phyloP scores from a whole-genome alignment of 495 filamentous ascomycete genomes.

The Aspergillus coremiiformis region DNA sequence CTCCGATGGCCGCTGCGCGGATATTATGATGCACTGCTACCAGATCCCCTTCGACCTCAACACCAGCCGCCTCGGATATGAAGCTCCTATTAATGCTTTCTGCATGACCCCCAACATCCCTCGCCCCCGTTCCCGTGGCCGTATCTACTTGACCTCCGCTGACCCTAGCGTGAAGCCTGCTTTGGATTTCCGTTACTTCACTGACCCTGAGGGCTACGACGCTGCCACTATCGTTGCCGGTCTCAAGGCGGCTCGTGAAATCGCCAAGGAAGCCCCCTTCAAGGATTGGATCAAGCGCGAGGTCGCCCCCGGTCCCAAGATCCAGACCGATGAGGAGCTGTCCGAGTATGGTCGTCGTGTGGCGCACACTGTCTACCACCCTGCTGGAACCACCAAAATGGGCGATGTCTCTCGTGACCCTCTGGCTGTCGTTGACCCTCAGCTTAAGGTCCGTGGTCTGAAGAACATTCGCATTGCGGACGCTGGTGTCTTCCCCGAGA shows the following conservation, averaged over 20 bases:
- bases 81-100: conserved; percentile 67
- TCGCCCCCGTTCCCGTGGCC: conserved; percentile 65
- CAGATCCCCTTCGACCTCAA: conserved; percentile 77
- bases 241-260: conserved; percentile 60
- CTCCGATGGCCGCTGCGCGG: conserved; percentile 59
- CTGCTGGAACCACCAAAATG: conserved; percentile 83
- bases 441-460: conserved; percentile 50
- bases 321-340: conserved; percentile 63
- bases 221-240: conserved; percentile 75
- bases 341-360: conserved; percentile 66
- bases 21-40: conserved; percentile 90
- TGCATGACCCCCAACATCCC: conserved; percentile 92
- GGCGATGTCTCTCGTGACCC: conserved; percentile 56
- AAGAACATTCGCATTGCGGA: conserved; percentile 57
- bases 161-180: conserved; percentile 70
- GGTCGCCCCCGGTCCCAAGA: conserved; percentile 63
- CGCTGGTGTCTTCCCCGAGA: conserved; percentile 62
- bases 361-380: conserved; percentile 82
- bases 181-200: conserved; percentile 84
- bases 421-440: conserved; percentile 57
- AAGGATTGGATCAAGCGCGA: conserved; percentile 72
- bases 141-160: conserved; percentile 61
- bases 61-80: conserved; percentile 65
- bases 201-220: conserved; percentile 75
- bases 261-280: conserved; percentile 66